Base-by-base conservation (phyloP, 2,329 filamentous ascomycete genomes). In the Fusarium sp. region DNA sequence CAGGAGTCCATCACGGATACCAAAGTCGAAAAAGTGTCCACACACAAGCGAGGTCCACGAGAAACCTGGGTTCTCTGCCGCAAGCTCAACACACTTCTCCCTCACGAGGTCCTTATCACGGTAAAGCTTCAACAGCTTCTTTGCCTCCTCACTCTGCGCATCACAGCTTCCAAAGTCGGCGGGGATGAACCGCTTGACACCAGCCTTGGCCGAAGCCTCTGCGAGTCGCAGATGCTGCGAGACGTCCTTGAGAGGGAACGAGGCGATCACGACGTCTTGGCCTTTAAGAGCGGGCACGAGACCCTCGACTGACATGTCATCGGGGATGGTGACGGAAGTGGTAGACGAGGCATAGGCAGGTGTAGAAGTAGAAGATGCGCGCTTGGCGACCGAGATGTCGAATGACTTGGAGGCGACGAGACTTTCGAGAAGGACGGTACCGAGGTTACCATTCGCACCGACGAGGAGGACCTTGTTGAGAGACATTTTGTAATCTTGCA, bases 161-260 rank as follows among this genome's bases (percentile, higher is more conserved):
- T 84, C 82, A 60, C 81, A 83, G 71, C 80, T 78, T 37, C 84
- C 85, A 68, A 87, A 93, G 73, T 93, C 90, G 15, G 88, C 88
- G 3, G 90, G 90, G 45, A 93, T 84, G 82, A 91, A 91, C 30
- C 90, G 86, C 72, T 89, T 86, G 3, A 93, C 89, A 25, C 90
- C 89, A 6, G 90, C 90, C 7, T 84, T 84, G 45, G 88, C 85
- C 27, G 90, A 87, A 0, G 90, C 91, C 60, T 92, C 87, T 52
- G 90, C 86, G 64, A 92, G 83, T 9, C 88, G 81, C 7, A 84
- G 69, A 60, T 83, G 82, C 64, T 81, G 78, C 33, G 84, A 83
- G 45, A 91, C 83, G 10, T 88, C 83, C n/a, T 84, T 71, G 37
- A 83, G 74, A 1, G 80, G 81, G 40, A 84, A 79, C 0, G 80